Evolutionary conservation across 2,329 filamentous ascomycete genomes (phyloP), one percentile per base, ranked within the genome.

Genomic region (Sporothrix pseudoabietina): DNA sequence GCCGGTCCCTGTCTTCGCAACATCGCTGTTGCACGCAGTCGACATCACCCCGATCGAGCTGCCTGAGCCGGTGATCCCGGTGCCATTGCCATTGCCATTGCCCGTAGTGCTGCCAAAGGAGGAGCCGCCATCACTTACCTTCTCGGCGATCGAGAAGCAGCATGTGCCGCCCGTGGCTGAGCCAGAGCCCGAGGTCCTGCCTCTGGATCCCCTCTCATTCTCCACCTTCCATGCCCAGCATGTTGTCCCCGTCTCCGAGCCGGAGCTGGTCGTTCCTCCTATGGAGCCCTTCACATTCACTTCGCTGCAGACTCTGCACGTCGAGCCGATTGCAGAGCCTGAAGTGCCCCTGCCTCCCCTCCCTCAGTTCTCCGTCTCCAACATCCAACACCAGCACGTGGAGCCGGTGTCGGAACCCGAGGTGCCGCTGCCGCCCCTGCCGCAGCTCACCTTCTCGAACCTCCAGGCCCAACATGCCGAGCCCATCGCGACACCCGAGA

Each of bases 101-200:
- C 73, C 69, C 5, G 74, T 74, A 41, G 61, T 52, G 26, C 14
- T 72, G n/a, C 72, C 74, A 4, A 74, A 63, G 57, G 65, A 49
- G 35, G 71, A 71, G 30, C 71, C 32, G 1, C 72, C 73, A 0
- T n/a, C 57, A 1, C 73, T 75, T 3, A 71, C 75, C 59, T 78
- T 87, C 49, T 87, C 86, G 0, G 77, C 75, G 0, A 83, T 88
- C 22, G 82, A 84, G 52, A 80, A 80, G 5, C 82, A 87, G 77
- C 76, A 81, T 59, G 80, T 87, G 19, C 82, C 85, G 76, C 85
- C 85, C 1, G 68, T 78, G 6, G 79, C 81, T 39, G 85, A 85
- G 71, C 75, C 80, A 3, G 80, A 80, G 72, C 74, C 49, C 10
- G 54, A 71, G 32, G 32, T 71, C 16, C 70, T 69, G 8, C 65